Base-by-base conservation (phyloP, 352 stramenopile genomes). In the Pythium aquatile region DNA sequence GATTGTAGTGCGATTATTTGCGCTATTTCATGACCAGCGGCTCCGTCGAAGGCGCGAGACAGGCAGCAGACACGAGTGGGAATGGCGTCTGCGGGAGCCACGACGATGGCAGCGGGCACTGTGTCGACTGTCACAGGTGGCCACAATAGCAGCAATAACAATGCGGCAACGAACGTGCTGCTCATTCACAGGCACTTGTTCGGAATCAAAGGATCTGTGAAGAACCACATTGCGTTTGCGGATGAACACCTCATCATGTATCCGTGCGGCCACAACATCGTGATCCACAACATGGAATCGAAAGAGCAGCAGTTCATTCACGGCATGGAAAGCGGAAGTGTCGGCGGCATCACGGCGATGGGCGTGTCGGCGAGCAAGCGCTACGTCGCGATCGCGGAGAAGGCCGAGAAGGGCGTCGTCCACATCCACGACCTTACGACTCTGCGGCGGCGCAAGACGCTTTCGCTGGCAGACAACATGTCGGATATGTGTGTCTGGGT, bases 391-490 rank as follows among this genome's bases (percentile, higher is more conserved):
- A 83, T 98, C 14, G 92, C 90, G 0, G 94, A 98, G 69, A 83
- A 85, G 35, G 75, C 74, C 11, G 87, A 97, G 37, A 81, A 79
- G 44, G 85, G 80, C 1, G 76, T 95, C 1, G 77, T 98, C 26
- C 91, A 93, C 63, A 93, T 98, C 57, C 93, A 97, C 73, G 94
- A 98, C 67, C 74, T 93, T 37, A 82, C 79, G 33, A 97, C 87
- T 7, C 61, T 97, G 24, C 85, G 90, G 13, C 78, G 83, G 11
- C 83, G 88, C 13, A 98, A 97, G 77, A 88, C 92, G 52, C 74
- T 98, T 29, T 69, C 76, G 9, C 80, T 91, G 29, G 55, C 62
- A 11, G 93, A 98, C 56, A 77, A 93, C 20, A 78, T 90, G 53
- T 87, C 85, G 6, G 79, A 96, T 49, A 79, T 77, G 35, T 95